A percentile compares a stretch with the other conserved stretches of the same genome.
phyloP scores from a whole-genome alignment of 106 monocot species.

The Dioscorea zingiberensis region DNA sequence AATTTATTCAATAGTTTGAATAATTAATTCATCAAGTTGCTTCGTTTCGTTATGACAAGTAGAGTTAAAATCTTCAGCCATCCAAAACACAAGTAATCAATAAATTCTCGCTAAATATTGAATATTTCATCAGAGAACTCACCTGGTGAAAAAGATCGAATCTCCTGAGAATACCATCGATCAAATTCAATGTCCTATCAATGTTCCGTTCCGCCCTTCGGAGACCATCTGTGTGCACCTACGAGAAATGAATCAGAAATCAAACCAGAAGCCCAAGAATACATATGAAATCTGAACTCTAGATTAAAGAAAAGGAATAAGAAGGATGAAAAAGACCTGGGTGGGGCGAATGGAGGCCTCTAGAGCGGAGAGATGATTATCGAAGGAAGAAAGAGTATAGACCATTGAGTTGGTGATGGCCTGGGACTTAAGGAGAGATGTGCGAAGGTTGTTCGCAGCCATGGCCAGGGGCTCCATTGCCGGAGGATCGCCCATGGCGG shows the following conservation, averaged over 20 bases:
- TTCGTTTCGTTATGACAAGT: no score
- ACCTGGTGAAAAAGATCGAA: conserved; percentile 32
- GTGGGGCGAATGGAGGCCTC: conserved; percentile 70
- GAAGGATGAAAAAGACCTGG: conserved; percentile 23
- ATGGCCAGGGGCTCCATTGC: conserved; percentile 20
- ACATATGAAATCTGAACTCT: background rate
- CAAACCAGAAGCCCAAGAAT: background rate
- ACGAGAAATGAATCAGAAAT: background rate
- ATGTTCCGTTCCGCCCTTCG: no score
- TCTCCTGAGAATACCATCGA: conserved; percentile 23
- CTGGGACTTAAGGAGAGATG: conserved; percentile 16
- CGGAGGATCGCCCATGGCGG: background rate
- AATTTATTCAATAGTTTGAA: no score
- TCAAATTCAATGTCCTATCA: no score
- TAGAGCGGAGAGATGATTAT: conserved; percentile 62
- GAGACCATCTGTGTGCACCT: conserved; percentile 22
- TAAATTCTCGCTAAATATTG: no score
- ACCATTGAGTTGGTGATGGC: conserved; percentile 37
- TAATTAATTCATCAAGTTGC: no score
- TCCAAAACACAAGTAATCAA: no score
- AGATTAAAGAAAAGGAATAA: background rate
- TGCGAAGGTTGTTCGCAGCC: conserved; percentile 20
- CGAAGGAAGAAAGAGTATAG: conserved; percentile 60
- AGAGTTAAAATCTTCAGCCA: no score
- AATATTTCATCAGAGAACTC: no score